Base-by-base conservation (phyloP, 441 rosid genomes). In the Viola pubescens region DNA sequence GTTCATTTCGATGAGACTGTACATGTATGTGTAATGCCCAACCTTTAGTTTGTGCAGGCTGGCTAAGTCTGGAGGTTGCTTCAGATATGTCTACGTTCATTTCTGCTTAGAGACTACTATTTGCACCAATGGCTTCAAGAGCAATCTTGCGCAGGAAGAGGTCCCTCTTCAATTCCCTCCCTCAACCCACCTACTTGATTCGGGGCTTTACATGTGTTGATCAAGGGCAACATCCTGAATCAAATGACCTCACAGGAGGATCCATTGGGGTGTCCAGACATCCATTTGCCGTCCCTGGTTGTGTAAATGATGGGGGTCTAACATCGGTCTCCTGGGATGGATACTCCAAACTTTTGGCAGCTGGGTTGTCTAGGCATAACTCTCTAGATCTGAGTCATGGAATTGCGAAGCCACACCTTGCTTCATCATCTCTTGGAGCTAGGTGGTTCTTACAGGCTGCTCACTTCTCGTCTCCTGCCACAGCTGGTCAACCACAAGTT, bases 141-240 rank as follows among this genome's bases (percentile, higher is more conserved):
- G 82, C 82, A 62, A 73, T 90, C 59, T 71, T 88, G 62, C 68
- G 72, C 54, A 81, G 81, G 77, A 82, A 77, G 74, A 81, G 69
- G 66, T 56, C 59, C 59, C 62, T 81, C 49, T 61, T 75, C 0
- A 64, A 57, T 52, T 70, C 67, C 61, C 58, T 74, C 12, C 75
- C 68, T 64, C 81, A 65, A 61, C 69, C 75, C 39, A 39, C 78
- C 56, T 66, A 55, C 64, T 65, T 75, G 48, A 46, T 76, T 63
- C 79, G 56, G 46, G 68, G 73, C n/a, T 61, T 77, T 72, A 73
- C 82, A 45, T 69, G 72, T 72, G 54, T 70, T 45, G 73, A 72
- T 64, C 66, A 70, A 60, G 66, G 68, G 40, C 73, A 64, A 66
- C 53, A 76, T 2, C 52, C 41, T 16, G 73, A 65, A 40, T 54